Base-by-base conservation (phyloP, 768 basidiomycete species). In the Lactarius hatsudake region DNA sequence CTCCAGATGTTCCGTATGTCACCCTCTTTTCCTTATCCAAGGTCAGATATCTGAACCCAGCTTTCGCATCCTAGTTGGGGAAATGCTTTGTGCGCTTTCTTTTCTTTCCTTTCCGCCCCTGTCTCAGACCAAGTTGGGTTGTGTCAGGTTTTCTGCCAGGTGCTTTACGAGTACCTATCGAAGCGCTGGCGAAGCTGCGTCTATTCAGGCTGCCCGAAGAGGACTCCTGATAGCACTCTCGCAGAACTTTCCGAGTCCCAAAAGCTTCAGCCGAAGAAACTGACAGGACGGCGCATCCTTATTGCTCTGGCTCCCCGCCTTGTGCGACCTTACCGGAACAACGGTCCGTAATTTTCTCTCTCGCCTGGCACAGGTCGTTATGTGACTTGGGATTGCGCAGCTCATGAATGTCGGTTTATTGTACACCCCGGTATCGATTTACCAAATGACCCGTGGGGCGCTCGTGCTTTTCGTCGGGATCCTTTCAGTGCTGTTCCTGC, bases 331-430 rank as follows among this genome's bases (percentile, higher is more conserved):
- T 68, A 91, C 91, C 74, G 96, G 87, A 23, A 96, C 94, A 28
- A 95, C 94, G 63, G 91, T 91, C 71, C 77, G 90, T 83, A 5
- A 23, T 2, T 34, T 38, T 45, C 26, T 58, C 9, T 8, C 63
- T n/a, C n/a, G n/a, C 38, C 26, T 30, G 26, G 28, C 51, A 15
- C 51, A 56, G 59, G 48, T 66, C 55, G 53, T 45, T 60, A 36
- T 64, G 40, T 59, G 23, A 55, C 55, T 51, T 40, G 51, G 42
- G 38, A 42, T 59, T 36, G 30, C 63, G 65, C 75, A 82, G 79
- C 79, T 97, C 71, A 98, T 98, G 97, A 97, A 97, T 75, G 82
- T 96, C 71, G 97, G 97, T 63, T 84, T 99, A 57, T 84, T 99
- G 43, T 94, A 96, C 77, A 96, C 95, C 1, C 96, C 96, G 34